A percentile compares a stretch with the other conserved stretches of the same genome.
Evolutionary conservation across 2,329 filamentous ascomycete species (phyloP).

Genomic region (Ceratocystiopsis brevicomis): DNA sequence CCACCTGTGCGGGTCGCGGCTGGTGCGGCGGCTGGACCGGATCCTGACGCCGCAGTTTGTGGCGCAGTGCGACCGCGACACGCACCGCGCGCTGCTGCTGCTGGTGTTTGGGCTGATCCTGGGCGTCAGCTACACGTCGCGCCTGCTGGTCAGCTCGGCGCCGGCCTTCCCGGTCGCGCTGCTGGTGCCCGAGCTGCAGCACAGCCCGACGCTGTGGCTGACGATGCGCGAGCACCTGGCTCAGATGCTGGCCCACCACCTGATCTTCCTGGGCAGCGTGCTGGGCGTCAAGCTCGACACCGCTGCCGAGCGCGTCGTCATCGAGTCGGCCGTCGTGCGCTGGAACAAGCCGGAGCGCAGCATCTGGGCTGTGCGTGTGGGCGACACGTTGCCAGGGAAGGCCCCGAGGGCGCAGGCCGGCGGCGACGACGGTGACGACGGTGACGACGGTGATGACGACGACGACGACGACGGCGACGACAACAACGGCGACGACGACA

Average conservation of each 20-base stretch:
- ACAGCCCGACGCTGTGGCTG: slow-evolving; percentile 16
- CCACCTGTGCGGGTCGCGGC: slow-evolving; percentile 13
- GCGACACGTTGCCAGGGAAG: not conserved
- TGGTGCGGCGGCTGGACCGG: slow-evolving; percentile 14
- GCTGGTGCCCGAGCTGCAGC: slow-evolving; percentile 11
- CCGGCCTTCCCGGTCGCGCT: slow-evolving; percentile 10
- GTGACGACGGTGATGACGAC: not conserved
- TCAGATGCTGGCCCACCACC: slow-evolving; percentile 16
- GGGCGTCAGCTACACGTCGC: slow-evolving; percentile 13
- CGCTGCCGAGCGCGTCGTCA: slow-evolving; percentile 13
- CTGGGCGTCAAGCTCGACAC: slow-evolving; percentile 16
- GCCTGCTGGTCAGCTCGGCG: slow-evolving; percentile 6
- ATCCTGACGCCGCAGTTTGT: slow-evolving; percentile 16
- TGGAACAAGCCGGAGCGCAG: slow-evolving; percentile 15
- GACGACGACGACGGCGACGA: not conserved
- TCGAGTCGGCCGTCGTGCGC: slow-evolving; percentile 13
- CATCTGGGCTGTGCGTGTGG: slow-evolving; percentile 11
- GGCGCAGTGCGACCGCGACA: slow-evolving; percentile 8
- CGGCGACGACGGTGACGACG: too few species aligned
- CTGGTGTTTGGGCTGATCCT: slow-evolving; percentile 14
- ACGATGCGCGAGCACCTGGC: slow-evolving; percentile 16
- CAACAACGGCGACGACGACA: not conserved
- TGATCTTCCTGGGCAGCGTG: slow-evolving; percentile 14
- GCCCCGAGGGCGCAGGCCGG: too few species aligned
- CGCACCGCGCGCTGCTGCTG: slow-evolving; percentile 14